Evolutionary conservation across 345 rosid species (phyloP).

Genomic region (Nasturtium officinale): DNA sequence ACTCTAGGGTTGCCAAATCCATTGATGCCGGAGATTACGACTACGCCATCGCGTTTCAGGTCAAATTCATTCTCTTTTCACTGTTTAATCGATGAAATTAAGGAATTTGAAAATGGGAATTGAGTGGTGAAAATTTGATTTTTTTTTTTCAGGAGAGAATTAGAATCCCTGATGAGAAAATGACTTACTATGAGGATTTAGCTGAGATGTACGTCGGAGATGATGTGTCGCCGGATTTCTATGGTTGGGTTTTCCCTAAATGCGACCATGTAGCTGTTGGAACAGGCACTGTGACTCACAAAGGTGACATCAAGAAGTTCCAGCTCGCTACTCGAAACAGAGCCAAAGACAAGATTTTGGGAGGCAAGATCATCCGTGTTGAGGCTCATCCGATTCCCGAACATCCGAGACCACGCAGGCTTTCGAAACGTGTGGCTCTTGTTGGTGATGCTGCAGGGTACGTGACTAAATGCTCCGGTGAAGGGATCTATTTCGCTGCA

Average conservation of each 20-base stretch:
- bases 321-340: conserved; percentile 83
- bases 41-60: conserved; percentile 97
- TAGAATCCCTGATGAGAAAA: conserved; percentile 77
- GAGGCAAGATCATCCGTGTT: conserved; percentile 87
- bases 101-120: neutral
- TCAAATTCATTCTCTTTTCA: conserved; percentile 16
- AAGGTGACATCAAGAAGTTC: conserved; percentile 90
- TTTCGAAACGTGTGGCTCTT: conserved; percentile 68
- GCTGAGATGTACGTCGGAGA: conserved; percentile 98
- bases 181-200: conserved; percentile 81
- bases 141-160: conserved; percentile 73
- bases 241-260: conserved; percentile 97
- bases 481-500: conserved; percentile 90
- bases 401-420: conserved; percentile 82
- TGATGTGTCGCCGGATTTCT: conserved; percentile 93
- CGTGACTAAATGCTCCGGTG: conserved; percentile 89
- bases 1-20: conserved; percentile 90
- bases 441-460: conserved; percentile 95
- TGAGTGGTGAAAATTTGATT: neutral
- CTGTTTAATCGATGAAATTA: neutral
- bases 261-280: conserved; percentile 98
- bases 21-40: conserved; percentile 91
- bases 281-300: conserved; percentile 91
- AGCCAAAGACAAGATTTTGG: conserved; percentile 85
- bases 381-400: conserved; percentile 94